Evolutionary conservation across 1,284 basidiomycete species (phyloP), one percentile per base, ranked within the genome.

Genomic region (Cutaneotrichosporon arboriforme): DNA sequence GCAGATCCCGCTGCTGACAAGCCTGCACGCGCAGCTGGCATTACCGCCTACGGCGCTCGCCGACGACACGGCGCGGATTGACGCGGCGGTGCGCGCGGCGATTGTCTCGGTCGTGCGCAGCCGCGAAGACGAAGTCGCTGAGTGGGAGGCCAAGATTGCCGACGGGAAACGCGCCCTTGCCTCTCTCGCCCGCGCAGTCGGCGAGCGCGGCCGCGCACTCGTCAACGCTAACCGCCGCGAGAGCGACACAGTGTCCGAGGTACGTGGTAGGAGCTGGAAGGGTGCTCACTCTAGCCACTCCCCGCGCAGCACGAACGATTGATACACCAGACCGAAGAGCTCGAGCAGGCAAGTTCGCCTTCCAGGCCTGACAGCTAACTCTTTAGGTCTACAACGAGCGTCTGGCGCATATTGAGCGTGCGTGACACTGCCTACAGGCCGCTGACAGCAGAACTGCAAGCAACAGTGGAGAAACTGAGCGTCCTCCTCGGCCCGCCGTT

Each of bases 71-170:
- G 56, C 62, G 8, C 53, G 65, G 8, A 74, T 74, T 38, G 72
- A 72, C 47, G 61, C 65, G 1, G 70, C 69, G 3, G 68, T 74
- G 47, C 58, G 60, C 22, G 60, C 58, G 3, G 70, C 69, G 2
- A 69, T 74, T 31, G 58, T 63, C 2, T 61, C 64, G 1, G 60
- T 74, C 31, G 62, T 74, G 4, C 55, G 67, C 4, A 63, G 68
- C 17, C 50, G 70, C 18, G 72, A 74, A 46, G 60, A 61, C 13
- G 67, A 74, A 54, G 72, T 74, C n/a, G 68, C 70, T 15, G 53
- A 55, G 9, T 67, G 68, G 61, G 64, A 65, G 51, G 65, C 66
- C 43, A 60, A 59, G 38, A 70, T 70, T 14, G 59, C 54, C 7
- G 60, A 63, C 17, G 57, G 53, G 37, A 64, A 62, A 53, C 57